Conservation (phyloP, 1,284 basidiomycete species). For the Apiotrichum mycotoxinovorans region DNA sequence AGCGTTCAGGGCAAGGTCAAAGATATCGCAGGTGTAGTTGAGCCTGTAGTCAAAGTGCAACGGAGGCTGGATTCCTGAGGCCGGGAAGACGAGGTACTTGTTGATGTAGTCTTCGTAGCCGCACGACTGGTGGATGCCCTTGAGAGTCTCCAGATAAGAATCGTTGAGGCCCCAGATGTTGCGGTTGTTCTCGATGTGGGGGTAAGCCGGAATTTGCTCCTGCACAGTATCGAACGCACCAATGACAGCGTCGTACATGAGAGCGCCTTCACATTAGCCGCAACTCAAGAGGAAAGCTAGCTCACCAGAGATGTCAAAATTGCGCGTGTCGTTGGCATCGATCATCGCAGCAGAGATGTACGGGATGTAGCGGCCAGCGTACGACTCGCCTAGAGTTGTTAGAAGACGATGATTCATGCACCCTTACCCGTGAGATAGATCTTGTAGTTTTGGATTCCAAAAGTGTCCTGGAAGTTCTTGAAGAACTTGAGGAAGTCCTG, state of each 20-base stretch:
- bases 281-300: too few relatives aligned
- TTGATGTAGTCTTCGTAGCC: constrained; percentile 62
- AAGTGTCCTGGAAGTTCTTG: constrained; percentile 21
- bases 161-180: constrained; percentile 39
- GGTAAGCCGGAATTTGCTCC: constrained; percentile 60
- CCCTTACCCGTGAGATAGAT: constrained; percentile 37
- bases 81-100: constrained; percentile 62
- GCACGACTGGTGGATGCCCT: constrained; percentile 57
- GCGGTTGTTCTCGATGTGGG: constrained; percentile 10
- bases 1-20: constrained; percentile 61
- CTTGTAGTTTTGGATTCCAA: constrained; percentile 25
- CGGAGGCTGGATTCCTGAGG: constrained; percentile 49
- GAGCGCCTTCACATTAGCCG: too few relatives aligned
- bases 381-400: too few relatives aligned
- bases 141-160: constrained; percentile 60
- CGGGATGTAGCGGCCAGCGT: constrained; percentile 50
- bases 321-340: constrained; percentile 22
- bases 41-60: constrained; percentile 26
- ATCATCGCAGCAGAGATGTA: constrained; percentile 44
- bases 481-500: constrained; percentile 36
- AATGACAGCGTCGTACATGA: constrained; percentile 32
- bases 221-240: constrained; percentile 56
- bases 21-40: constrained; percentile 60
- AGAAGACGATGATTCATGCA: too few relatives aligned
- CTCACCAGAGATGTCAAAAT: constrained; percentile 18